Base-by-base conservation (phyloP, 371 early-diverging fungal species). In the Apophysomyces elegans region DNA sequence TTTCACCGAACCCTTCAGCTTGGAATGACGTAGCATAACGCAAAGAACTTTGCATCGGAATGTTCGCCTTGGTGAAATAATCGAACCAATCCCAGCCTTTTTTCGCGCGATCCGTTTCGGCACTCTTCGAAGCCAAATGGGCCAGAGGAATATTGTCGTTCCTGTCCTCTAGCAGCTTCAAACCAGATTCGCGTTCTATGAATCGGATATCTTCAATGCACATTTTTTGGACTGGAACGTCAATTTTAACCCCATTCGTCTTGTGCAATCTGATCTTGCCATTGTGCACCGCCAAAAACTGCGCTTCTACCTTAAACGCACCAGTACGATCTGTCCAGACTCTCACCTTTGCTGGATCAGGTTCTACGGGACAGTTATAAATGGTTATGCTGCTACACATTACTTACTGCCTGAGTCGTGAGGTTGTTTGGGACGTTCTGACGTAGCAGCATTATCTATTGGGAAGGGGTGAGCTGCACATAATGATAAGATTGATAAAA, bases 301-400 rank as follows among this genome's bases (percentile, higher is more conserved):
- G 91, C 5, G 98, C 98, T 47, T 96, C 94, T 1, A 96, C 96
- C 61, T 88, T 93, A 83, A 95, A 96, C 2, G 92, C 76, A 54
- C 96, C 97, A 0, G 92, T 88, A n/a, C 91, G 86, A 74, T 98
- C 98, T 1, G 93, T 95, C 97, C 97, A 98, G 26, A 87, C 89
- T 47, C 98, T 88, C 32, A 94, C 83, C 41, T 91, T 89, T 14
- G 76, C 63, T 6, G 78, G 74, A 56, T 89, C 87, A 59, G 88
- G 85, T 61, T 83, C 77, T 59, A 59, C 39, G 7, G 38, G 12
- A 46, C 8, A 18, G 21, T 50, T 50, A 21, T 18, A 18, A 50
- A 50, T 1, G 5, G 50, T 50, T 3, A 7, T 7, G 21, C 21
- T 61, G n/a, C 26, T 26, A 6, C 13, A 32, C 13, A 12, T 45